These are phyloP conservation scores for Solanum etuberosum DNA, from an alignment of 257 asterid genomes.

Conservation along the genomic window DNA sequence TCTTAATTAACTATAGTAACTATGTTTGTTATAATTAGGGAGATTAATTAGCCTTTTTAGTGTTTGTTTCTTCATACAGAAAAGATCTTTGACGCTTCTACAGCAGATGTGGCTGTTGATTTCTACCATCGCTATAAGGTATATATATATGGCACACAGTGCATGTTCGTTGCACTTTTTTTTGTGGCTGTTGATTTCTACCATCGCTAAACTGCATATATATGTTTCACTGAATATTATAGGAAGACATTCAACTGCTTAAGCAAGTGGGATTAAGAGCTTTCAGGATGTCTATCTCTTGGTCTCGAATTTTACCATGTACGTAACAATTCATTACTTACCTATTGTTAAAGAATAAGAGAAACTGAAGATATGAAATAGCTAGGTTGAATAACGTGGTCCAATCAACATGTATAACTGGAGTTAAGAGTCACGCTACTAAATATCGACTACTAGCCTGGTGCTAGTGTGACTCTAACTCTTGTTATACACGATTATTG, in stretches of 20 bases:
- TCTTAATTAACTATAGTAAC: too few species aligned
- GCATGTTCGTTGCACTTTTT: background rate
- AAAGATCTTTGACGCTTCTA: constrained; percentile 13
- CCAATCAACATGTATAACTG: background rate
- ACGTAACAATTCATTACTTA: background rate
- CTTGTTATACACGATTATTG: background rate
- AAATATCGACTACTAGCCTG: background rate
- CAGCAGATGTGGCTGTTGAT: constrained; percentile 20
- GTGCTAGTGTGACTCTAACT: too few species aligned
- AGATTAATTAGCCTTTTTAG: too few species aligned
- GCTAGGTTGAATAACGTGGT: background rate
- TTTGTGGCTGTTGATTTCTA: too few species aligned
- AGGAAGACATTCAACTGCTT: constrained; percentile 9
- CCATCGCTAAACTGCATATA: background rate
- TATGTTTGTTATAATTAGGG: too few species aligned
- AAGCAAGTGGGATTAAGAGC: constrained; percentile 6
- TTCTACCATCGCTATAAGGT: constrained; percentile 23
- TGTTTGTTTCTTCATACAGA: constrained; percentile 1
- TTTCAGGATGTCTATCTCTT: constrained; percentile 25
- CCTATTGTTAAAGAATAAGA: background rate
- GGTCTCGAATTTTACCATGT: constrained; percentile 30
- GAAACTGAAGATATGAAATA: background rate
- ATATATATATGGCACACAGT: background rate
- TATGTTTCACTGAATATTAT: background rate
- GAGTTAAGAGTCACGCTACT: background rate